Conservation (phyloP, 2,329 filamentous ascomycete species). For the Pseudofabraea citricarpa region DNA sequence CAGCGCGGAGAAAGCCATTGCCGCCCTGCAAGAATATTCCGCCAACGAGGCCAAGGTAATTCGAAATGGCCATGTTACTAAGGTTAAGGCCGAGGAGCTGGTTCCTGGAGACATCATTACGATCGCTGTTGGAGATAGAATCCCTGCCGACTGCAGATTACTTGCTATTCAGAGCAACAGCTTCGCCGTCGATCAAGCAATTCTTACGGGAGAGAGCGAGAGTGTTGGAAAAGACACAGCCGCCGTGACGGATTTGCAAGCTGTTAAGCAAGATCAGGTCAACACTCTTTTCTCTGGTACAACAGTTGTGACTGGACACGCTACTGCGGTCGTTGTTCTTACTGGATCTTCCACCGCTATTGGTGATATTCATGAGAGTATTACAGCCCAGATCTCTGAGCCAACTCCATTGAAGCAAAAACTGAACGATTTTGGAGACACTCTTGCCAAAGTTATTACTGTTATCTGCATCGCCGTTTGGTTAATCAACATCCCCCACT, state of each 20-base stretch:
- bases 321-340: constrained; percentile 82
- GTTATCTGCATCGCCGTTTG: constrained; percentile 95
- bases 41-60: constrained; percentile 95
- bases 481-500: constrained; percentile 98
- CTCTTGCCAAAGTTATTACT: constrained; percentile 94
- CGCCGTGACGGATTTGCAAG: constrained; percentile 69
- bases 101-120: constrained; percentile 92
- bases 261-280: constrained; percentile 94
- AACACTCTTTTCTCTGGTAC: constrained; percentile 99
- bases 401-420: constrained; percentile 98
- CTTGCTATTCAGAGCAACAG: constrained; percentile 93
- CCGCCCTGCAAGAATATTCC: constrained; percentile 96
- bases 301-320: constrained; percentile 91
- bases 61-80: constrained; percentile 68
- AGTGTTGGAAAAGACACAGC: constrained; percentile 82
- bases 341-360: constrained; percentile 91
- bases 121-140: constrained; percentile 83
- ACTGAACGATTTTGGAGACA: constrained; percentile 96
- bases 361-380: constrained; percentile 98
- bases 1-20: constrained; percentile 97
- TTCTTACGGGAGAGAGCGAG: constrained; percentile 95
- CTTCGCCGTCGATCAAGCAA: constrained; percentile 94
- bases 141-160: constrained; percentile 91
- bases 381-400: constrained; percentile 94
- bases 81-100: constrained; percentile 92